Evolutionary conservation across 805 yeast species (phyloP), one percentile per base, ranked within the genome.

Genomic region (Isabelozyma pseudorhagii): DNA sequence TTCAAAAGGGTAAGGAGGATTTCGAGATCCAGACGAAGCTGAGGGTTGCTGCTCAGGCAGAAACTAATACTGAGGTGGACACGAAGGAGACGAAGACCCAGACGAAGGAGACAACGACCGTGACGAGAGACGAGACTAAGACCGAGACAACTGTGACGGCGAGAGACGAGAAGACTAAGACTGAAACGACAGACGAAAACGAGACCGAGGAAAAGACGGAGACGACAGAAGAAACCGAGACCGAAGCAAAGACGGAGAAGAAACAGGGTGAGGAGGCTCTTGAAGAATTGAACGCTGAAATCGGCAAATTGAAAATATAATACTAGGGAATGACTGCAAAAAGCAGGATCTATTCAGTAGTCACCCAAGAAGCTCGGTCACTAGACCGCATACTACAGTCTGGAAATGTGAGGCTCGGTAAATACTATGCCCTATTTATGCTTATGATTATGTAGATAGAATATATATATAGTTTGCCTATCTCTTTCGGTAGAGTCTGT

Each of bases 401-500:
- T 21, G 25, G 17, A 15, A 15, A 15, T 15, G 17, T 15, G 2
- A 21, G 6, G 25, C 25, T 21, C 25, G 2, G 25, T 21, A 21
- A 5, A 15, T 15, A 15, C 6, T 21, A 21, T 21, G 25, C 25
- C 25, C 6, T 21, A 21, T 21, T 21, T 21, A 21, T 21, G 25
- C 25, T 4, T 21, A 21, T 21, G 25, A 21, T 21, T 21, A 21
- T 21, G 25, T 21, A 21, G 25, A 21, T 21, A 21, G 25, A 21
- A 5, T 21, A 15, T 15, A 15, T 21, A 21, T 21, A 21, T 21
- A 21, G 25, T 21, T 21, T 31, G 36, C 9, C 38, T 57, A 78
- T 52, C 68, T 75, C 71, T 81, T 84, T 57, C 79, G 73, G 68
- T 89, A 90, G 44, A 90, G 68, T 57, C 96, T 75, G 63, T 85